Percentiles rank a stretch among this genome's conserved stretches.
These are phyloP conservation scores for Sequoia sempervirens DNA, from an alignment of 75 land plant species.

Conservation along the genomic window DNA sequence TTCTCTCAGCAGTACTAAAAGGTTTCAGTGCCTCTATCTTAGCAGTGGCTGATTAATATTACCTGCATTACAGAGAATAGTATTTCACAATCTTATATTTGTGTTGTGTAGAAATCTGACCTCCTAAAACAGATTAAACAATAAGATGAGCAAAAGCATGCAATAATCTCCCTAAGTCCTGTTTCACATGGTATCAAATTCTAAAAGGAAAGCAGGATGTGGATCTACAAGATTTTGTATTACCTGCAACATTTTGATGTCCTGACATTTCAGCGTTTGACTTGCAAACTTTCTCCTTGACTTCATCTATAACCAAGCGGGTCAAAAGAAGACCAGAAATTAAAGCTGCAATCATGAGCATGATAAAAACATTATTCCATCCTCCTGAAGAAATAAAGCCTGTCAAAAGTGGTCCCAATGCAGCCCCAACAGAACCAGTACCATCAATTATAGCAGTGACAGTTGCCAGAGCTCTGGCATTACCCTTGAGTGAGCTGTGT, in stretches of 20 bases:
- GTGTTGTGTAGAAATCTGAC: background rate
- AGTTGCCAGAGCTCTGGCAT: conserved; percentile 75
- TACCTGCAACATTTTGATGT: conserved; percentile 2
- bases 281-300: conserved; percentile 30
- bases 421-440: conserved; percentile 88
- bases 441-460: conserved; percentile 97
- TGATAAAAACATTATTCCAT: conserved; percentile 73
- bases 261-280: conserved; percentile 10
- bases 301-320: conserved; percentile 65
- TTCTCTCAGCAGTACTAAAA: background rate
- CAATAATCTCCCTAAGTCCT: background rate
- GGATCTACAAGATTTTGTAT: background rate
- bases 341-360: conserved; percentile 75
- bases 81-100: background rate
- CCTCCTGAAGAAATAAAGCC: conserved; percentile 73
- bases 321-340: conserved; percentile 73
- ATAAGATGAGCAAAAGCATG: background rate
- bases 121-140: background rate
- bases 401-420: conserved; percentile 73
- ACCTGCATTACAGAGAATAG: background rate
- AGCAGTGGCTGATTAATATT: background rate
- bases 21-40: background rate
- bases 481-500: conserved; percentile 73
- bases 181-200: background rate
- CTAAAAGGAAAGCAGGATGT: background rate